Conservation (phyloP, 2,329 filamentous ascomycete genomes). For the Fusarium praegraminearum region DNA sequence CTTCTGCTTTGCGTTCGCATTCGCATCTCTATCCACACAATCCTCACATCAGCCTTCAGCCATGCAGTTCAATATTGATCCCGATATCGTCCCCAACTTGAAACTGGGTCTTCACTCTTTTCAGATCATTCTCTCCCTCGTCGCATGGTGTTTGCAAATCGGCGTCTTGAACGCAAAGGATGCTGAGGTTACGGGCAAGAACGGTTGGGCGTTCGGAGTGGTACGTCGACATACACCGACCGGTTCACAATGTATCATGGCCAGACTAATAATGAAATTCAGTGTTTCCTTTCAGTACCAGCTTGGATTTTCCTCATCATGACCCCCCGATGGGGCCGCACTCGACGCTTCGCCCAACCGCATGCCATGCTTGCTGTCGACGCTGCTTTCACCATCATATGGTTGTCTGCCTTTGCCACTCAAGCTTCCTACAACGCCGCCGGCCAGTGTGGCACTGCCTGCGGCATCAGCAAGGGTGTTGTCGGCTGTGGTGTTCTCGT, state of each 20-base stretch:
- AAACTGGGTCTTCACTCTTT: slow-evolving; percentile 69
- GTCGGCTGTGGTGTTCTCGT: slow-evolving; percentile 73
- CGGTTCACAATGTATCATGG: background rate
- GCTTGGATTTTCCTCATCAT: slow-evolving; percentile 74
- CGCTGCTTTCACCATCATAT: slow-evolving; percentile 68
- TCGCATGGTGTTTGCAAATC: slow-evolving; percentile 71
- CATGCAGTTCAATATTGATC: slow-evolving; percentile 66
- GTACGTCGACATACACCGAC: slow-evolving; percentile 56
- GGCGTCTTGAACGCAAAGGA: slow-evolving; percentile 65
- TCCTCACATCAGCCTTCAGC: slow-evolving; percentile 13
- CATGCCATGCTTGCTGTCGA: slow-evolving; percentile 72
- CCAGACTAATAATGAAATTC: slow-evolving; percentile 12
- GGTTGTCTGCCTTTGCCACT: slow-evolving; percentile 75
- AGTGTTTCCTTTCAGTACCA: slow-evolving; percentile 75
- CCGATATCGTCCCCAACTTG: slow-evolving; percentile 65
- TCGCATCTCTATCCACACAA: background rate
- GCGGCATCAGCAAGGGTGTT: slow-evolving; percentile 71
- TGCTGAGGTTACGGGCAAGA: slow-evolving; percentile 66
- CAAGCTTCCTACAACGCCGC: slow-evolving; percentile 73
- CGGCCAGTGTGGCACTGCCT: slow-evolving; percentile 66
- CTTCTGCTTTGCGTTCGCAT: background rate
- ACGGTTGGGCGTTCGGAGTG: slow-evolving; percentile 73
- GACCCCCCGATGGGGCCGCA: slow-evolving; percentile 72
- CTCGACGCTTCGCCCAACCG: slow-evolving; percentile 70
- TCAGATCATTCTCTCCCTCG: slow-evolving; percentile 66